A percentile compares a stretch with the other conserved stretches of the same genome.
Conservation (phyloP, 768 basidiomycete species). For the Cystofilobasidium ferigula region DNA sequence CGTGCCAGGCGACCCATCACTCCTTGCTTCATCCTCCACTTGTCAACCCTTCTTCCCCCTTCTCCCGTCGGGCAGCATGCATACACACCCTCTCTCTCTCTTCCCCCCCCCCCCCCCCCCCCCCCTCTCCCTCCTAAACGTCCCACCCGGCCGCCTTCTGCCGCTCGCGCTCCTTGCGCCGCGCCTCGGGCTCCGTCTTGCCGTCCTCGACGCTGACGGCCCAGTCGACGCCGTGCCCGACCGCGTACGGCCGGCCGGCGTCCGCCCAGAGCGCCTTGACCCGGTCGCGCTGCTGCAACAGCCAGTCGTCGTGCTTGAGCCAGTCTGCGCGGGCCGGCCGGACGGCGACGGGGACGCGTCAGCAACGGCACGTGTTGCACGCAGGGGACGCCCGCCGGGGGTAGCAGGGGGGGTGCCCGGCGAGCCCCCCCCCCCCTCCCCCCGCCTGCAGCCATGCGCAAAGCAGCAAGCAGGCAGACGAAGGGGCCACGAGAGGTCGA, state of each 20-base stretch:
- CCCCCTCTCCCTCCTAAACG: slow-evolving; percentile 22
- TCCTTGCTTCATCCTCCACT: not conserved
- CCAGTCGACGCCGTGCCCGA: slow-evolving; percentile 34
- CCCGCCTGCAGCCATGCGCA: too few relatives aligned
- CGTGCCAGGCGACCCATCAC: too few relatives aligned
- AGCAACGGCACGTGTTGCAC: too few relatives aligned
- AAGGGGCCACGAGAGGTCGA: not conserved
- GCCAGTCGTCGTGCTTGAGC: slow-evolving; percentile 38
- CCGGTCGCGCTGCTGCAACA: slow-evolving; percentile 32
- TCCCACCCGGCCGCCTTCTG: slow-evolving; percentile 40
- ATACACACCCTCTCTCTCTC: too few relatives aligned
- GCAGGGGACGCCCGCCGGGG: too few relatives aligned
- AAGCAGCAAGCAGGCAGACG: not conserved
- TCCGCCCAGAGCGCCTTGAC: slow-evolving; percentile 34
- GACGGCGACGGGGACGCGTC: not conserved
- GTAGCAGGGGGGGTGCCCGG: too few relatives aligned
- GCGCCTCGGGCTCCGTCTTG: slow-evolving; percentile 32
- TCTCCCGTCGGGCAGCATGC: not conserved
- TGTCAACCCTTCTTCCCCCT: not conserved
- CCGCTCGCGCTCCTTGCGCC: slow-evolving; percentile 35
- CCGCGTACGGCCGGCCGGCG: slow-evolving; percentile 32
- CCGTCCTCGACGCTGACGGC: slow-evolving; percentile 33
- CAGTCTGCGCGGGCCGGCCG: slow-evolving; percentile 32
- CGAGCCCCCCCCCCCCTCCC: too few relatives aligned
- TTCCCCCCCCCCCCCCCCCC: not conserved